Base-by-base conservation (phyloP, 345 rosid genomes). In the Schrenkiella parvula region DNA sequence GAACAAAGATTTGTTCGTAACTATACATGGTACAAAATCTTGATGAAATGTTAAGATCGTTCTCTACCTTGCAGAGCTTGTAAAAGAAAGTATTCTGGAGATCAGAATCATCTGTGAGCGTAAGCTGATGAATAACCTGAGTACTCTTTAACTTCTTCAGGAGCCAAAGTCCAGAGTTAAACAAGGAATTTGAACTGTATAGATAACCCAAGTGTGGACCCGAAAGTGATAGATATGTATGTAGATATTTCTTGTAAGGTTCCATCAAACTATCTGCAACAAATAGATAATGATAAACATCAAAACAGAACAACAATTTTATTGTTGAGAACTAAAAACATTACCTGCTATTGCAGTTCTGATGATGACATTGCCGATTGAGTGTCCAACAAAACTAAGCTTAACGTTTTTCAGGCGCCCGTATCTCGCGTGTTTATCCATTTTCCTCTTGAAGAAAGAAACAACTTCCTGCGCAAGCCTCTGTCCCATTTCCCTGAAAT, bases 141-240 rank as follows among this genome's bases (percentile, higher is more conserved):
- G 92, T 86, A 58, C 86, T 86, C 82, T 87, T 95, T 39, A 92
- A 73, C 83, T 95, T 95, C 91, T 92, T 95, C 83, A 95, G 71
- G 72, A 92, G 83, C 98, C 98, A 95, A 76, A 92, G 71, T 59
- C 98, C 98, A 41, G 99, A 95, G 68, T 95, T 95, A 66, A 95
- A 95, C 81, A 95, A 80, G 28, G 97, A 92, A 81, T 92, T 95
- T 58, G 97, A 83, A 79, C 98, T 89, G 84, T 95, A 92, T 57
- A 95, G 84, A 81, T 92, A 95, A 65, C 99, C 98, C 86, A 95
- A 81, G 72, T 92, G 99, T 46, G 98, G 98, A 80, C 98, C 98
- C 53, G 99, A 95, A 76, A 95, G 55, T 14, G 99, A 95, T 66
- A 95, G 56, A 52, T 92, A 95, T 11, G 97, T 88, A 62, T 85